A percentile compares a stretch with the other conserved stretches of the same genome.
Evolutionary conservation across 805 yeast species (phyloP).

Genomic region (Kodamaea laetipori): DNA sequence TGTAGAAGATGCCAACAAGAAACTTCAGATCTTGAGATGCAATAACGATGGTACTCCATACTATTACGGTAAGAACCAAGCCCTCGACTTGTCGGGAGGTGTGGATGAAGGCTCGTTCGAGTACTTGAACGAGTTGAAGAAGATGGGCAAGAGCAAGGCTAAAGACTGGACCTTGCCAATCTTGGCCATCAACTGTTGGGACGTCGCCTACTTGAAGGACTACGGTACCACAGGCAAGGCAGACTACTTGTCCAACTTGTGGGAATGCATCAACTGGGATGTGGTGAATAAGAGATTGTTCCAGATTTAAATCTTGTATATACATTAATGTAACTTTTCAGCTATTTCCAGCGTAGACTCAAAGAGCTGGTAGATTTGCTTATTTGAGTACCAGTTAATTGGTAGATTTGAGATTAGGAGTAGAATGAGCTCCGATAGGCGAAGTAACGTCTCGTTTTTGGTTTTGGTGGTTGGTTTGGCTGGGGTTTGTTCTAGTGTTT

Average conservation of each 20-base stretch:
- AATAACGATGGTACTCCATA: slow-evolving; percentile 82
- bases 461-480: background rate
- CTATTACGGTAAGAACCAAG: slow-evolving; percentile 66
- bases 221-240: slow-evolving; percentile 79
- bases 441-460: slow-evolving; percentile 1
- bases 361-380: slow-evolving; percentile 27
- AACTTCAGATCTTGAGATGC: slow-evolving; percentile 54
- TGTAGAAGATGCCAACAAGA: slow-evolving; percentile 65
- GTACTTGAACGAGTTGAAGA: slow-evolving; percentile 44
- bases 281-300: slow-evolving; percentile 57
- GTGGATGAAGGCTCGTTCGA: slow-evolving; percentile 57
- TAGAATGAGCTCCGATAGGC: slow-evolving; percentile 34
- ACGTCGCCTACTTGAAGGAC: slow-evolving; percentile 81
- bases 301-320: slow-evolving; percentile 25
- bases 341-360: slow-evolving; percentile 10
- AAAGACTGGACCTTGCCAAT: slow-evolving; percentile 72
- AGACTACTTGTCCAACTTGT: slow-evolving; percentile 69
- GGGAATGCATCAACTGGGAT: slow-evolving; percentile 85
- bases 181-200: slow-evolving; percentile 83
- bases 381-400: slow-evolving; percentile 39
- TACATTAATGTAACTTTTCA: slow-evolving; percentile 1
- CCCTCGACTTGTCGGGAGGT: slow-evolving; percentile 75
- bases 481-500: background rate
- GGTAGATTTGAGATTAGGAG: slow-evolving; percentile 36
- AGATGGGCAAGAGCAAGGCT: slow-evolving; percentile 41